Base-by-base conservation (phyloP, 2,329 filamentous ascomycete genomes). In the Neopestalotiopsis clavispora region DNA sequence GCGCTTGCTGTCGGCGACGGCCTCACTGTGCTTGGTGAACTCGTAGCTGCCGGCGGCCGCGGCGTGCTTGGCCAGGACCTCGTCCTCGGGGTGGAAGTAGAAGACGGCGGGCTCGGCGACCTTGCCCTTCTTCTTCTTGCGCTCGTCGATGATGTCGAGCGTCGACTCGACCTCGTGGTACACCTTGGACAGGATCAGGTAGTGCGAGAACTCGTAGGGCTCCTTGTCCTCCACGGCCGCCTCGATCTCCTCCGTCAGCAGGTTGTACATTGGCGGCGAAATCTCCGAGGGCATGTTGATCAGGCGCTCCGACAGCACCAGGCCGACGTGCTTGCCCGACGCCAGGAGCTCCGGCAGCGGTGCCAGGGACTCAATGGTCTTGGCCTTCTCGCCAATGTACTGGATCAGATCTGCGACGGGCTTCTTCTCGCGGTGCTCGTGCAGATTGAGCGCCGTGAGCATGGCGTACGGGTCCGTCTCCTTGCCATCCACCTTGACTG, bases 241-340 rank as follows among this genome's bases (percentile, higher is more conserved):
- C 76, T 92, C 87, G 65, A 99, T 91, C 85, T 99, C 96, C 77
- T 98, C 94, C 63, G 93, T 84, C 65, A 99, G 88, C 94, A 98
- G 97, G 65, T 87, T 90, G 86, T 98, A 98, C 89, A 98, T 92
- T 4, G 96, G 95, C 38, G 96, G 95, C 14, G 94, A 90, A 71
- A 97, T 91, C 81, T 98, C 94, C 17, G 93, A 86, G n/a, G 96
- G 96, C 85, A 98, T 95, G 84, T 99, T 99, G 84, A 99, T 94
- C 75, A 98, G 86, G 28, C 95, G 90, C 81, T 99, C 96, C 2
- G 94, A 93, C n/a, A 99, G 85, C 34, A 99, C 88, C 17, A 99
- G 84, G 3, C 94, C 96, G 68, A 98, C 88, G 67, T 94, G 90
- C 68, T 86, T 83, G 23, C 83, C 81, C 14, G 82, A 81, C 5